These are phyloP conservation scores for Saturnispora hagleri DNA, from an alignment of 805 yeast species.

Conservation along the genomic window DNA sequence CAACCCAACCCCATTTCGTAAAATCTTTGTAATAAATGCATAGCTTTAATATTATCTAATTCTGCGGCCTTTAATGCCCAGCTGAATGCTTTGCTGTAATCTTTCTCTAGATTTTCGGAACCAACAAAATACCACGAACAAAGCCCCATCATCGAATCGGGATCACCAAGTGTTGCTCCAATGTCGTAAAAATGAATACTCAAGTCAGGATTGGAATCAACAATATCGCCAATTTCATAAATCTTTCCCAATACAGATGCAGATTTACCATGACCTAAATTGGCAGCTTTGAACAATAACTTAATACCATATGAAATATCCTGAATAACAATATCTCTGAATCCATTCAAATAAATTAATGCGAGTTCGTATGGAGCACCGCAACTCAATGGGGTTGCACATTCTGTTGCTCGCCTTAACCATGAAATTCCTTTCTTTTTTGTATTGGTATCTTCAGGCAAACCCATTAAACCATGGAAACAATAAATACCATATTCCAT, in stretches of 20 bases:
- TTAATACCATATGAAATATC: conserved; percentile 81
- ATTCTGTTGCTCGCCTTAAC: conserved; percentile 79
- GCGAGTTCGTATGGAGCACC: conserved; percentile 96
- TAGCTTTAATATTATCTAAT: conserved; percentile 69
- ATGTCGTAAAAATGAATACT: conserved; percentile 89
- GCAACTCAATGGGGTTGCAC: conserved; percentile 73
- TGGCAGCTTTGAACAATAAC: conserved; percentile 80
- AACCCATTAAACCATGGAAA: conserved; percentile 78
- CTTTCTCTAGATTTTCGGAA: conserved; percentile 72
- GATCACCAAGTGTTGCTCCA: conserved; percentile 83
- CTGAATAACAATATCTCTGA: conserved; percentile 74
- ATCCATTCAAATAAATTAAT: conserved; percentile 74
- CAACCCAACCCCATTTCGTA: conserved; percentile 86
- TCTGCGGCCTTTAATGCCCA: conserved; percentile 90
- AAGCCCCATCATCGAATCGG: conserved; percentile 82
- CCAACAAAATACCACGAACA: conserved; percentile 98
- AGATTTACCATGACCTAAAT: conserved; percentile 74
- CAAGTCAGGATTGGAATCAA: conserved; percentile 71
- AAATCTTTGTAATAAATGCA: conserved; percentile 75
- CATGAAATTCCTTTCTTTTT: conserved; percentile 87
- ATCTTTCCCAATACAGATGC: conserved; percentile 72
- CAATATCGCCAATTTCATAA: conserved; percentile 72
- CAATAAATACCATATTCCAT: conserved; percentile 82
- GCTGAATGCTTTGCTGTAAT: conserved; percentile 80
- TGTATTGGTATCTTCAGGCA: conserved; percentile 54